These are phyloP conservation scores for Blepharisma undulans DNA, from an alignment of 169 alveolate genomes.

Conservation along the genomic window DNA sequence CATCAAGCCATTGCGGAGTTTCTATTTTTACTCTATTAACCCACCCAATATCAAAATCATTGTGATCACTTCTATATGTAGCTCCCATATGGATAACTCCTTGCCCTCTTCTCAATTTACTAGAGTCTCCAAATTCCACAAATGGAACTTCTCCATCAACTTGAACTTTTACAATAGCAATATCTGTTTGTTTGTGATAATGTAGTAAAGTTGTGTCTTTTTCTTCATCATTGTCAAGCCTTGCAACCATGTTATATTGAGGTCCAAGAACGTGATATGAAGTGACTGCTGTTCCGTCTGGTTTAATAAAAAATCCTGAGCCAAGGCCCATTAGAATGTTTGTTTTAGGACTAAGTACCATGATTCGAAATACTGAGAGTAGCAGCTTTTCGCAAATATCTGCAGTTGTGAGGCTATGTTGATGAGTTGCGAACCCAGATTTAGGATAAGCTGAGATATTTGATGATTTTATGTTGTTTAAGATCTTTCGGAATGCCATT, in stretches of 20 bases:
- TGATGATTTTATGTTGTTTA: background rate
- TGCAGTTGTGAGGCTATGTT: background rate
- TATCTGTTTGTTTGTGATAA: background rate
- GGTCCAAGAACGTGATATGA: background rate
- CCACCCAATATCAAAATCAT: slow-evolving; percentile 22
- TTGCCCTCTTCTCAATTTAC: background rate
- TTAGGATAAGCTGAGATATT: background rate
- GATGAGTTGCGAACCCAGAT: background rate
- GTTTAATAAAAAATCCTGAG: slow-evolving; percentile 19
- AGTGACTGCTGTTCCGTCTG: slow-evolving; percentile 25
- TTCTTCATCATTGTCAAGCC: slow-evolving; percentile 18
- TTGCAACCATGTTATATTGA: background rate
- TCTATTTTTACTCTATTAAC: background rate
- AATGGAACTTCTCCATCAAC: background rate
- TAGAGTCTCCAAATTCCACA: background rate
- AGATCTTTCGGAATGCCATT: background rate
- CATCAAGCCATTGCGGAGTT: background rate
- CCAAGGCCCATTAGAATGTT: background rate
- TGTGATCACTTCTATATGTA: background rate
- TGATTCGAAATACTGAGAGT: slow-evolving; percentile 23
- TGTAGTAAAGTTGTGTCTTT: background rate
- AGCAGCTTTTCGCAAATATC: slow-evolving; percentile 17
- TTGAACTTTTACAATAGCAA: slow-evolving; percentile 13
- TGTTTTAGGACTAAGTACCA: background rate
- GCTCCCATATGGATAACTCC: slow-evolving; percentile 7